Evolutionary conservation across 805 yeast species (phyloP), one percentile per base, ranked within the genome.

Genomic region (Sungouiozyma ichnusensis): DNA sequence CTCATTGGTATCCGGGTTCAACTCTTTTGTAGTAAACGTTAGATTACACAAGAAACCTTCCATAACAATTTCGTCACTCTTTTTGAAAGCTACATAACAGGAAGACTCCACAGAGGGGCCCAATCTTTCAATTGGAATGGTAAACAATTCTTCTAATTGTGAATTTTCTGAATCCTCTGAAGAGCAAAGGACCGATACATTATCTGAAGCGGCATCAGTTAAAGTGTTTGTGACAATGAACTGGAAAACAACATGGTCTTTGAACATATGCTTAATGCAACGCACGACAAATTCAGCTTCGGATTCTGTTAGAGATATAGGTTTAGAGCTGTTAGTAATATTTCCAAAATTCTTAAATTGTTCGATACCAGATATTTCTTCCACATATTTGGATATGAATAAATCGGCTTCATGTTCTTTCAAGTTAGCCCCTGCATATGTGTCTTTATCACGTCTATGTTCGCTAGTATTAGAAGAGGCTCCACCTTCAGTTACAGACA

Each of bases 241-340:
- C 67, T 90, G 96, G 49, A 87, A 64, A 47, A 90, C 76, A 55
- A 81, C 68, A 54, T 83, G 79, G 14, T 75, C 68, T 47, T 76
- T 77, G 64, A 84, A 92, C 43, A 88, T 65, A 60, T 88, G 97
- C 63, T 85, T 88, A 43, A 85, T 70, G 31, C 82, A 88, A 40
- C 73, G 73, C 45, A 92, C 94, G 36, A 86, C 88, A 62, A 87
- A 86, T 65, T 92, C 98, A 47, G 94, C 86, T 62, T 88, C 97
- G 45, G 75, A 72, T 62, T 92, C 98, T 17, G 97, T 88, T 55
- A 90, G 75, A 50, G 81, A 77, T 43, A 76, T 68, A 31, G 69
- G 62, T 32, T 66, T 58, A 2, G 94, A 79, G 7, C 88, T 75
- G 64, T 82, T 86, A 47, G 87, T 68, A 47, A 87, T 70, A 32